Evolutionary conservation across 768 basidiomycete genomes (phyloP), one percentile per base, ranked within the genome.

Genomic region (Pulveroboletus ravenelii): DNA sequence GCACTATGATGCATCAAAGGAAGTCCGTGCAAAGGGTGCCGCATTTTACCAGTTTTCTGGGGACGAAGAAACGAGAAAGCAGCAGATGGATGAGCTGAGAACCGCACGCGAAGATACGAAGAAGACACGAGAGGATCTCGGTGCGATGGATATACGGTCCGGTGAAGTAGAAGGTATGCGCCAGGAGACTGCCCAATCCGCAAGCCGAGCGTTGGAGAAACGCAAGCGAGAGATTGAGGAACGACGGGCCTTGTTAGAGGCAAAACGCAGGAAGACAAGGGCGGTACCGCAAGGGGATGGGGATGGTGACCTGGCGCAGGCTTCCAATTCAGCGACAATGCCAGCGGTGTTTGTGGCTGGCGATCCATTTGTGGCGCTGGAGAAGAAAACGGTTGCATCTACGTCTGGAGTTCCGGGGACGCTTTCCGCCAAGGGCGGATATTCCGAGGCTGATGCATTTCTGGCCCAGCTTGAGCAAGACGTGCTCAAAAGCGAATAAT

Each of bases 31-130:
- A 12, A 87, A 85, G 66, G 96, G 89, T 39, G 94, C 95, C 1
- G 93, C 82, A 1, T 91, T 88, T 70, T 96, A 95, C 67, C 87
- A 90, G 64, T 94, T 98, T 68, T 90, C 91, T 12, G 78, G 66
- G 3, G 92, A 96, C 58, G 90, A 93, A 61, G 87, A 89, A 56
- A 81, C 79, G 27, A 76, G 96, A 38, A 72, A 71, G 55, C 72
- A 74, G 44, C 85, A 97, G 65, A 89, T 94, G 91, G 89, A 89
- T 50, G 88, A 87, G 48, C 72, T 98, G 12, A 80, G 77, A 51
- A 64, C 71, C 5, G 77, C 76, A 3, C 75, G 91, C 38, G 76
- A 79, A 41, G 89, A 93, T 64, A 95, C 93, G 1, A 80, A 81
- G 61, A 72, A 73, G 53, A 74, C 72, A 25, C 73, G 85, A 56